Evolutionary conservation across 352 stramenopile species (phyloP).

Genomic region (Phytophthora sp.): DNA sequence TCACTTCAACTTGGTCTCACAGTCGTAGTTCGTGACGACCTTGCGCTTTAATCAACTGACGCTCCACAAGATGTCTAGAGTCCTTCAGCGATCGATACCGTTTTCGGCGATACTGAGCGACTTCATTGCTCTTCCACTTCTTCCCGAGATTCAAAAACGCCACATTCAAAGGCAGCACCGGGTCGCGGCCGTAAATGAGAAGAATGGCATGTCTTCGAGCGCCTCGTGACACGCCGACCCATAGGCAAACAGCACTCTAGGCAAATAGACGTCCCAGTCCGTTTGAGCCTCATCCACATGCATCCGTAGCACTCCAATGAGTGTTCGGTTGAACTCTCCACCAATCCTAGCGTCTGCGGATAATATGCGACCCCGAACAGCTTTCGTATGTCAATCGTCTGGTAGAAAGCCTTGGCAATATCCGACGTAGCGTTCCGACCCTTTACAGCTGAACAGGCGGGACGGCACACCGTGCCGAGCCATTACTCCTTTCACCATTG

Average conservation of each 20-base stretch:
- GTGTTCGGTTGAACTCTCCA: neutral
- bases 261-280: neutral
- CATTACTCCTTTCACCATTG: neutral
- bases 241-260: neutral
- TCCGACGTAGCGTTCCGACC: neutral
- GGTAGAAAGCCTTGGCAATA: neutral
- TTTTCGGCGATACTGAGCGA: neutral
- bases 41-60: neutral
- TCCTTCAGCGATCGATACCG: neutral
- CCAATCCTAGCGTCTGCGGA: neutral
- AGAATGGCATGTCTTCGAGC: neutral
- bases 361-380: neutral
- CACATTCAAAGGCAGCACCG: neutral
- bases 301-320: neutral
- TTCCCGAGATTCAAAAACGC: neutral
- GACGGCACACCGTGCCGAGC: neutral
- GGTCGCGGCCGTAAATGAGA: neutral
- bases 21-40: neutral
- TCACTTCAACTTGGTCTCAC: neutral
- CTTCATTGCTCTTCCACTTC: neutral
- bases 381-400: neutral
- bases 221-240: neutral
- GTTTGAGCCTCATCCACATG: neutral
- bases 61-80: neutral
- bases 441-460: neutral